These are phyloP conservation scores for Neopestalotiopsis clavispora DNA, from an alignment of 2,329 filamentous ascomycete species.

Conservation along the genomic window DNA sequence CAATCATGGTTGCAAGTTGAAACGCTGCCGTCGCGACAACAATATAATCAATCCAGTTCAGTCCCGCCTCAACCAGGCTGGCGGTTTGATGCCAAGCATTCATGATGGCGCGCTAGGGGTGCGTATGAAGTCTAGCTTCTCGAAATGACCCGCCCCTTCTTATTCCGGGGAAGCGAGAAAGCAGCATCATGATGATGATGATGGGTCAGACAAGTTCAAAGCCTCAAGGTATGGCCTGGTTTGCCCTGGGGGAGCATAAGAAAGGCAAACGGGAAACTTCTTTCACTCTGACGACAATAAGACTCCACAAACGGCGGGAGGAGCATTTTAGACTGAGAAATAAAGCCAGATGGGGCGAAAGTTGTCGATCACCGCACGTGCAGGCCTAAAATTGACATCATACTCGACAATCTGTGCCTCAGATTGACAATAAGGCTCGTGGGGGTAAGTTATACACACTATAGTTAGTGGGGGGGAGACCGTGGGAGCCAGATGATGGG, in stretches of 20 bases:
- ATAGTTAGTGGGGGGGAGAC: not conserved
- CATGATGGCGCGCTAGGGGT: not conserved
- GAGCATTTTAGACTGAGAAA: no score
- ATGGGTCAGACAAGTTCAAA: no score
- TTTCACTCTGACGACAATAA: no score
- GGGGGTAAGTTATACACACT: not conserved
- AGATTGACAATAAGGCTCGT: conserved; percentile 16
- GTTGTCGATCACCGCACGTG: conserved; percentile 2
- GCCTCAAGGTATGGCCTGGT: no score
- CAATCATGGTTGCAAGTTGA: not conserved
- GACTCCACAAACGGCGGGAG: no score
- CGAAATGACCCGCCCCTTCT: not conserved
- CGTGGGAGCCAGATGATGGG: not conserved
- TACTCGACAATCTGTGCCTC: conserved; percentile 19
- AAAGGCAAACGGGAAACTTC: no score
- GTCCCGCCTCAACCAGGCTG: not conserved
- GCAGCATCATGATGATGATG: no score
- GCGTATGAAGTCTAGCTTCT: not conserved
- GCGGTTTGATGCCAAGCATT: not conserved
- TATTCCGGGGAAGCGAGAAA: not conserved
- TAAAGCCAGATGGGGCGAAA: not conserved
- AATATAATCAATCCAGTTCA: not conserved
- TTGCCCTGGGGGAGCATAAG: no score
- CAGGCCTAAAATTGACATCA: conserved; percentile 18
- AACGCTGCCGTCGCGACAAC: not conserved